A percentile compares a stretch with the other conserved stretches of the same genome.
These are phyloP conservation scores for Telopea speciosissima DNA, from an alignment of 177 flowering plant species.

Conservation along the genomic window DNA sequence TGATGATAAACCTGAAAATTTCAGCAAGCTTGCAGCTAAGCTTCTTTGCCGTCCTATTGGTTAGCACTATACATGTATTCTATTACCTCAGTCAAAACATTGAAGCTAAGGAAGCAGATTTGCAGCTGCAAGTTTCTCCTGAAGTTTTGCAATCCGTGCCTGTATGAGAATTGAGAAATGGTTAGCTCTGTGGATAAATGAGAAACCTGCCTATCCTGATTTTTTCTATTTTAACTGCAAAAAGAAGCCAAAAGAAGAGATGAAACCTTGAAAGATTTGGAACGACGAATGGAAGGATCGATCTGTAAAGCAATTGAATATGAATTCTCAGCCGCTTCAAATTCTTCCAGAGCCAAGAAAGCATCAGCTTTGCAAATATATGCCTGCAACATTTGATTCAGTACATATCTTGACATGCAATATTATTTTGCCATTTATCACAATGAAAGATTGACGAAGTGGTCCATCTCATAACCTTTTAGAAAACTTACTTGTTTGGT, in stretches of 20 bases:
- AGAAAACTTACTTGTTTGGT: neutral
- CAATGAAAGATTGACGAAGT: no score
- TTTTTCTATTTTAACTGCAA: neutral
- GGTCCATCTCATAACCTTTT: neutral
- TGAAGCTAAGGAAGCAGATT: slow-evolving; percentile 15
- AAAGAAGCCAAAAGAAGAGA: neutral
- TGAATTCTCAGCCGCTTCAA: slow-evolving; percentile 68
- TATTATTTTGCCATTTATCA: neutral
- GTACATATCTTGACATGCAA: neutral
- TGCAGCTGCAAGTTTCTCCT: slow-evolving; percentile 41
- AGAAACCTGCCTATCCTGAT: neutral
- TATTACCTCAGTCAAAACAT: neutral
- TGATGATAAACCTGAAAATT: neutral
- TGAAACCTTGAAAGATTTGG: slow-evolving; percentile 80
- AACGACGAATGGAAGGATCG: slow-evolving; percentile 78
- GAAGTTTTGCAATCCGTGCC: slow-evolving; percentile 56
- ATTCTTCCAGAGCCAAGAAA: slow-evolving; percentile 55
- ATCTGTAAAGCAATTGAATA: slow-evolving; percentile 54
- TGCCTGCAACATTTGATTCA: slow-evolving; percentile 39
- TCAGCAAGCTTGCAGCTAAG: neutral
- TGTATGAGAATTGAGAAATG: slow-evolving; percentile 13
- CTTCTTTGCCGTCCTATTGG: neutral
- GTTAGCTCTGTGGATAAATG: neutral
- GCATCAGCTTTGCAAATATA: slow-evolving; percentile 80
- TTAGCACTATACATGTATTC: neutral